phyloP scores from a whole-genome alignment of 768 basidiomycete species.

The Russula earlei region DNA sequence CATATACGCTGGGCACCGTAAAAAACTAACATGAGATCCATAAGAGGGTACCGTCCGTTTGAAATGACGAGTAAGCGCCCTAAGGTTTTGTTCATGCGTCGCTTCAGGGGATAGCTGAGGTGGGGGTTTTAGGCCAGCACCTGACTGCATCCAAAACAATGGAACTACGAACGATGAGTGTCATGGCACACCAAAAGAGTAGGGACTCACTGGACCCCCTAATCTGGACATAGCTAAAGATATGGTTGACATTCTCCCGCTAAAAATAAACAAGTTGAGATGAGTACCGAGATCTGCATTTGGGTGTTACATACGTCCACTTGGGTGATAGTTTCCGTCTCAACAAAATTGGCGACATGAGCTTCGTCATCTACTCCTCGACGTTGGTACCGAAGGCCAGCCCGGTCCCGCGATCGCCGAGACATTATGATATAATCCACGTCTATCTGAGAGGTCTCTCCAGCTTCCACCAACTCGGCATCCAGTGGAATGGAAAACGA shows the following conservation, averaged over 20 bases:
- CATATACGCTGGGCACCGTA: neutral
- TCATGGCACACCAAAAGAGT: neutral
- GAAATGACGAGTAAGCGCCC: constrained; percentile 68
- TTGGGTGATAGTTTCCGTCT: constrained; percentile 83
- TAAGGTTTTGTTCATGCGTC: constrained; percentile 61
- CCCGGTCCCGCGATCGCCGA: constrained; percentile 77
- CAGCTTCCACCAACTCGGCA: constrained; percentile 31
- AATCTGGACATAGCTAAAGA: constrained; percentile 85
- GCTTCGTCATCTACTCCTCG: constrained; percentile 91
- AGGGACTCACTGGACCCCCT: constrained; percentile 73
- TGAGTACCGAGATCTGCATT: neutral
- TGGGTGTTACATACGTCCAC: constrained; percentile 49
- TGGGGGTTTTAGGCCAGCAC: constrained; percentile 80
- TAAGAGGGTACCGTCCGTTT: constrained; percentile 53
- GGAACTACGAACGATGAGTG: constrained; percentile 48
- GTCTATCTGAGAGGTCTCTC: constrained; percentile 28
- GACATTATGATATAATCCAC: constrained; percentile 81
- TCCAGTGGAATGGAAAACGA: constrained; percentile 54
- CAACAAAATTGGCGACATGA: constrained; percentile 91
- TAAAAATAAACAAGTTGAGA: constrained; percentile 24
- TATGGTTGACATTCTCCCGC: constrained; percentile 66
- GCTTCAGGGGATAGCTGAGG: constrained; percentile 68
- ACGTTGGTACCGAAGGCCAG: constrained; percentile 89
- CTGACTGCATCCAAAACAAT: constrained; percentile 85
- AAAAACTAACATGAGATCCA: constrained; percentile 63